These are phyloP conservation scores for Arabidopsis arenosa DNA, from an alignment of 345 rosid genomes.

Conservation along the genomic window DNA sequence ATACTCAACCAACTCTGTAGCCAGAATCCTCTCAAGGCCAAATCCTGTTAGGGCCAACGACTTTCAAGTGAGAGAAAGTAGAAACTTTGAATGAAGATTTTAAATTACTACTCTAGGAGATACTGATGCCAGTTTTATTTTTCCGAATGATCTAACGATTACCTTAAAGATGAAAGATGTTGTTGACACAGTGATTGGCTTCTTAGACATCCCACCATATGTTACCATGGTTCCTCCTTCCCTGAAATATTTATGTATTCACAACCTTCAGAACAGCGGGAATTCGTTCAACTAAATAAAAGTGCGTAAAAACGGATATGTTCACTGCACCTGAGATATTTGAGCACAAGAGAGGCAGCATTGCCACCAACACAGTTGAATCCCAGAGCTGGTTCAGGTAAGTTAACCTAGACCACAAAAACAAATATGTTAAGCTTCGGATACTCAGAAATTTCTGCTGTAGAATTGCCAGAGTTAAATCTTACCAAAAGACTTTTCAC, in stretches of 20 bases:
- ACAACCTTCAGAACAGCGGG: constrained; percentile 11
- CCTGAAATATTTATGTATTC: constrained; percentile 44
- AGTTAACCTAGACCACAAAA: constrained; percentile 50
- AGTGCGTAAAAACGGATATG: background rate
- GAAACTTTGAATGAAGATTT: too few relatives aligned
- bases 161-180: constrained; percentile 86
- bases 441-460: constrained; percentile 2
- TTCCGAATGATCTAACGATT: background rate
- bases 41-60: constrained; percentile 55
- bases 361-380: constrained; percentile 94
- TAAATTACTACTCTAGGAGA: too few relatives aligned
- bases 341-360: constrained; percentile 78
- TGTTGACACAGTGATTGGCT: constrained; percentile 78
- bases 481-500: constrained; percentile 83
- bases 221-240: constrained; percentile 91
- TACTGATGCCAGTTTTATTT: background rate
- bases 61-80: too few relatives aligned
- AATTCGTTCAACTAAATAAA: background rate
- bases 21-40: constrained; percentile 94
- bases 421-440: constrained; percentile 2
- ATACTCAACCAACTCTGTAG: constrained; percentile 75
- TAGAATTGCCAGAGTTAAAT: background rate
- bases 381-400: constrained; percentile 79
- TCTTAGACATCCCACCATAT: constrained; percentile 95
- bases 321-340: constrained; percentile 65